A percentile compares a stretch with the other conserved stretches of the same genome.
phyloP scores from a whole-genome alignment of 768 basidiomycete species.

The Rhizopogon vinicolor region DNA sequence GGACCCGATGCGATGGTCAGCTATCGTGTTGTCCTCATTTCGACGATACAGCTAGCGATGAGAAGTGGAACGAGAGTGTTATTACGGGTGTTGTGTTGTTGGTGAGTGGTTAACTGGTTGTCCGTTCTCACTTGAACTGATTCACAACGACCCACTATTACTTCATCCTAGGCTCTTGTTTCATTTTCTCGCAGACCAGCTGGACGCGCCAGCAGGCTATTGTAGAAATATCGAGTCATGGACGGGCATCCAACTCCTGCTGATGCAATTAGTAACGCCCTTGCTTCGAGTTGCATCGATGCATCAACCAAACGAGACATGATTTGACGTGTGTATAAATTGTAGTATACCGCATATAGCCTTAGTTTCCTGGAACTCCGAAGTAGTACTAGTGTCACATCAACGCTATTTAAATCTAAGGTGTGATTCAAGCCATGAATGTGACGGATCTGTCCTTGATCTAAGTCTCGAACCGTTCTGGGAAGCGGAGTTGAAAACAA shows the following conservation, averaged over 20 bases:
- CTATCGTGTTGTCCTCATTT: constrained; percentile 39
- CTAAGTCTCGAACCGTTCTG: too few relatives aligned
- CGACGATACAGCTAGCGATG: constrained; percentile 42
- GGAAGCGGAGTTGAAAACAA: too few relatives aligned
- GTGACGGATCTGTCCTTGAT: too few relatives aligned
- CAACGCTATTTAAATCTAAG: too few relatives aligned
- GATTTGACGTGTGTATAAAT: neutral
- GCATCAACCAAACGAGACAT: neutral
- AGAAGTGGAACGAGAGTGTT: constrained; percentile 62
- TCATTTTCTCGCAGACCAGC: too few relatives aligned
- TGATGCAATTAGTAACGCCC: neutral
- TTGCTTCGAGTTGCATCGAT: neutral
- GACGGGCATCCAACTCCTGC: neutral
- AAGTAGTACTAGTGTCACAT: too few relatives aligned
- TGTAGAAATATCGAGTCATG: neutral
- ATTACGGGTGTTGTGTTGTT: constrained; percentile 51
- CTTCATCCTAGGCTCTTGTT: constrained; percentile 24
- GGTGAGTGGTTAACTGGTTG: constrained; percentile 36
- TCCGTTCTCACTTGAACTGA: neutral
- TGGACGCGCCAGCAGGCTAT: constrained; percentile 30
- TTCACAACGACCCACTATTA: neutral
- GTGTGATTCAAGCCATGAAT: too few relatives aligned
- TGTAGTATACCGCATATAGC: neutral
- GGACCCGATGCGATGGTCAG: constrained; percentile 39
- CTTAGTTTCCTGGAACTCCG: too few relatives aligned